Conservation (phyloP, 129 eudicot genomes). For the Scalesia atractyloides region DNA sequence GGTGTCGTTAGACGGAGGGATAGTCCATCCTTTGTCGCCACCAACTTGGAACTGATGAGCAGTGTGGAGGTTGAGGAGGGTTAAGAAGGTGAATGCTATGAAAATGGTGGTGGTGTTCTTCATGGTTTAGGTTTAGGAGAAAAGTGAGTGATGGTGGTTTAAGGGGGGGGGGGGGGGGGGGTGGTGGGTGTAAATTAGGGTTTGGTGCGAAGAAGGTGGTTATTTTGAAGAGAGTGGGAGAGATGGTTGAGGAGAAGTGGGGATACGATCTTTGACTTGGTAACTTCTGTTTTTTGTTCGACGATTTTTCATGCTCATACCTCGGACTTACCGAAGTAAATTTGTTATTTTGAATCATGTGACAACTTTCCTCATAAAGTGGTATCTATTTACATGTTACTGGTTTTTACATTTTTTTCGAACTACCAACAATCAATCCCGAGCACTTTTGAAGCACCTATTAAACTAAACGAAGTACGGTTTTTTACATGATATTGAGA, state of each 20-base stretch:
- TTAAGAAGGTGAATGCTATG: conserved; percentile 16
- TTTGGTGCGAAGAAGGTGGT: conserved; percentile 25
- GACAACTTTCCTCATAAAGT: too few species aligned
- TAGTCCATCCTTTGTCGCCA: conserved; percentile 54
- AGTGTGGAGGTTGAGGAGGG: conserved; percentile 29
- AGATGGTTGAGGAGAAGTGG: conserved; percentile 43
- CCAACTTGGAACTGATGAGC: conserved; percentile 56
- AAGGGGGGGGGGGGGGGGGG: too few species aligned
- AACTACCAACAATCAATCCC: too few species aligned
- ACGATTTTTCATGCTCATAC: background rate
- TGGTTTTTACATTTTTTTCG: too few species aligned
- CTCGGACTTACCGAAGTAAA: background rate
- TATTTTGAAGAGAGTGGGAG: conserved; percentile 34
- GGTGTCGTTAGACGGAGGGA: conserved; percentile 50
- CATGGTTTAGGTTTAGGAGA: conserved; percentile 18
- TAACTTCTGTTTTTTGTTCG: conserved; percentile 26
- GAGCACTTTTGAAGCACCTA: too few species aligned
- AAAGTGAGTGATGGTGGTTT: conserved; percentile 10
- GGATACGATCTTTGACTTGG: conserved; percentile 50
- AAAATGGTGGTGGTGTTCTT: conserved; percentile 19
- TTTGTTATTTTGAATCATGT: background rate
- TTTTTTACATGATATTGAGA: too few species aligned
- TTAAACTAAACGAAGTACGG: too few species aligned
- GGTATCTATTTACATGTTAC: too few species aligned
- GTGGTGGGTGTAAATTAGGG: too few species aligned